A percentile compares a stretch with the other conserved stretches of the same genome.
phyloP scores from a whole-genome alignment of 2,329 filamentous ascomycete genomes.

The Keithomyces neogunnii region DNA sequence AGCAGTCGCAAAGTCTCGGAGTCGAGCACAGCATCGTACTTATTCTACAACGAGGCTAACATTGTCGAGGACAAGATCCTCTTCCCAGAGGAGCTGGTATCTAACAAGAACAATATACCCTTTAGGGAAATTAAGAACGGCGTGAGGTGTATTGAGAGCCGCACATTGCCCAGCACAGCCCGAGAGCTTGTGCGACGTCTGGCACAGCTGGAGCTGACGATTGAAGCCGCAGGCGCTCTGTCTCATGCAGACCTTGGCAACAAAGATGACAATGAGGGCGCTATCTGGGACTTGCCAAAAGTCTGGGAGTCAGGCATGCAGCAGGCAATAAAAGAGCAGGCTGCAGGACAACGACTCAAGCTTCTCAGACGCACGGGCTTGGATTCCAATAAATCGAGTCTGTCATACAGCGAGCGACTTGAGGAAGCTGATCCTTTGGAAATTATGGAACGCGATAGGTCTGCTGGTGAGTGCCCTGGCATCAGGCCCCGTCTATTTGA shows the following conservation, averaged over 20 bases:
- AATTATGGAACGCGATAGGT: constrained; percentile 17
- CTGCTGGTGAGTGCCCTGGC: constrained; percentile 11
- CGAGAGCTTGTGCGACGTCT: constrained; percentile 6
- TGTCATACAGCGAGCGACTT: constrained; percentile 5
- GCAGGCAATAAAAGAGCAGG: constrained; percentile 6
- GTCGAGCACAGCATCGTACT: constrained; percentile 7
- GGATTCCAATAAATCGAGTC: not conserved
- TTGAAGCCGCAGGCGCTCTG: too few relatives aligned
- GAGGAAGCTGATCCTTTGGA: constrained; percentile 10
- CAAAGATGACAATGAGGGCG: constrained; percentile 5
- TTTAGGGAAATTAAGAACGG: constrained; percentile 17
- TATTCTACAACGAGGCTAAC: constrained; percentile 19
- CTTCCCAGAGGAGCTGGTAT: constrained; percentile 15
- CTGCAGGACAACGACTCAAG: not conserved
- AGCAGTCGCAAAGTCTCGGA: constrained; percentile 5
- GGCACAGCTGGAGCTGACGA: too few relatives aligned
- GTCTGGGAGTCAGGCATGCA: constrained; percentile 15
- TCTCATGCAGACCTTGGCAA: too few relatives aligned
- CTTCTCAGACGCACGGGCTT: constrained; percentile 3
- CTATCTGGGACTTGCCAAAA: constrained; percentile 13
- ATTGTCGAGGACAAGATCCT: constrained; percentile 15
- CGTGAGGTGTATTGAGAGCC: constrained; percentile 12
- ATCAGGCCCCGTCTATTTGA: not conserved
- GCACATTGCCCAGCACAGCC: constrained; percentile 7
- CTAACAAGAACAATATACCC: constrained; percentile 8